Evolutionary conservation across 2,329 filamentous ascomycete genomes (phyloP).

Genomic region (Fusarium sp.): DNA sequence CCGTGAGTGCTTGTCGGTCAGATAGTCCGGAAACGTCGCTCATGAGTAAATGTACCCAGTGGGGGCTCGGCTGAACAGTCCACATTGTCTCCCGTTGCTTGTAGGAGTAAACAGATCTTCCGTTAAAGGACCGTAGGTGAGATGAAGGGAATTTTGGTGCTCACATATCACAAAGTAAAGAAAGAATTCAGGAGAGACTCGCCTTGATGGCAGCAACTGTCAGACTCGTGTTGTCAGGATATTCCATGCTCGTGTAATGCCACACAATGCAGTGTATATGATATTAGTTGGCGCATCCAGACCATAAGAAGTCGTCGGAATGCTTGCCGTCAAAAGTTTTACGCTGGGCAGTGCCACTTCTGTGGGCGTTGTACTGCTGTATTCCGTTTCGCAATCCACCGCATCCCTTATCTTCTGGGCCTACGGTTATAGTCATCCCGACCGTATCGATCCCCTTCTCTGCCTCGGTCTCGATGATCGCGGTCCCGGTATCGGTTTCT

Average conservation of each 20-base stretch:
- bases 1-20: constrained; percentile 22
- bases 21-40: constrained; percentile 27
- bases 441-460: constrained; percentile 38
- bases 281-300: constrained; percentile 32
- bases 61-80: constrained; percentile 2
- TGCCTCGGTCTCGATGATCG: constrained; percentile 44
- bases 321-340: constrained; percentile 28
- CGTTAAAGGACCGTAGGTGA: constrained; percentile 32
- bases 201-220: constrained; percentile 21
- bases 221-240: constrained; percentile 33
- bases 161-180: constrained; percentile 24
- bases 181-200: constrained; percentile 5
- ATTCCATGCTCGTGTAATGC: constrained; percentile 36
- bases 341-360: constrained; percentile 18
- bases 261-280: constrained; percentile 27
- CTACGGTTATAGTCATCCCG: constrained; percentile 39
- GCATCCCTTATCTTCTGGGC: constrained; percentile 38
- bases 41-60: constrained; percentile 16
- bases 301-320: constrained; percentile 20
- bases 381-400: constrained; percentile 25
- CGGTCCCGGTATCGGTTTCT: constrained; percentile 49
- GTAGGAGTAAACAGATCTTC: constrained; percentile 10
- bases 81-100: constrained; percentile 22
- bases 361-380: constrained; percentile 29
- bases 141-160: constrained; percentile 7